Percentiles rank a stretch among this genome's conserved stretches.
phyloP scores from a whole-genome alignment of 768 basidiomycete genomes.

The Phylloporus sp. region DNA sequence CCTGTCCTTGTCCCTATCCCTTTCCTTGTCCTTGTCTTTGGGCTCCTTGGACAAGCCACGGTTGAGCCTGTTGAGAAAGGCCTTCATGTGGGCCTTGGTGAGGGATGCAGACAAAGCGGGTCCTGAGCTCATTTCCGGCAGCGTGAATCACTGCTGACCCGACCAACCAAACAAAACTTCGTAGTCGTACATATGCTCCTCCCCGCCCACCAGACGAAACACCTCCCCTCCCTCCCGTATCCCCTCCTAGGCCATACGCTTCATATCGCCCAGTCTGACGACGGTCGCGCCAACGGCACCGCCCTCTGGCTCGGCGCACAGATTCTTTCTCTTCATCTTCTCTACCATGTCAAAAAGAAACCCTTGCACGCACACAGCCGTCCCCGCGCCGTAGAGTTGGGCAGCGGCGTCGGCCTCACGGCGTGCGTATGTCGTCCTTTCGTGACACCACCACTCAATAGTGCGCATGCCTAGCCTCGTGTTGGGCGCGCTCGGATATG shows the following conservation, averaged over 20 bases:
- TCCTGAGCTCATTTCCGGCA: conserved; percentile 23
- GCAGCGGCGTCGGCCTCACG: conserved; percentile 77
- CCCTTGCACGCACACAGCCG: conserved; percentile 9
- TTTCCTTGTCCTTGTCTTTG: conserved; percentile 60
- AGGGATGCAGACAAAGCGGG: not conserved
- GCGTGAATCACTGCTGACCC: conserved; percentile 8
- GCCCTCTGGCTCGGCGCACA: conserved; percentile 84
- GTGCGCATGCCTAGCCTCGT: conserved; percentile 46
- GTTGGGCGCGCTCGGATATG: conserved; percentile 63
- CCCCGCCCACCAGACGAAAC: conserved; percentile 65
- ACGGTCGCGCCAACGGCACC: conserved; percentile 71
- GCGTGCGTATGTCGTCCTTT: conserved; percentile 45
- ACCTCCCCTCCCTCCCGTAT: conserved; percentile 45
- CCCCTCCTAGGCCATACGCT: conserved; percentile 39
- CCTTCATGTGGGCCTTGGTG: conserved; percentile 60
- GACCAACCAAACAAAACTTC: not conserved
- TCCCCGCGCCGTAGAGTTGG: conserved; percentile 64
- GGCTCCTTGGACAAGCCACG: conserved; percentile 47
- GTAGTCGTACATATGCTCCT: too few relatives aligned
- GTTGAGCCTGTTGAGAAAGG: conserved; percentile 74
- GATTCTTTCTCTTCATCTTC: conserved; percentile 60
- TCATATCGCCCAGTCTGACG: conserved; percentile 49
- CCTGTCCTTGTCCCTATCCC: conserved; percentile 32
- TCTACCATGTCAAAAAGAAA: conserved; percentile 33
- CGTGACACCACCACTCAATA: not conserved